A percentile compares a stretch with the other conserved stretches of the same genome.
Evolutionary conservation across 495 filamentous ascomycete species (phyloP).

Genomic region (Penicillium parvum): DNA sequence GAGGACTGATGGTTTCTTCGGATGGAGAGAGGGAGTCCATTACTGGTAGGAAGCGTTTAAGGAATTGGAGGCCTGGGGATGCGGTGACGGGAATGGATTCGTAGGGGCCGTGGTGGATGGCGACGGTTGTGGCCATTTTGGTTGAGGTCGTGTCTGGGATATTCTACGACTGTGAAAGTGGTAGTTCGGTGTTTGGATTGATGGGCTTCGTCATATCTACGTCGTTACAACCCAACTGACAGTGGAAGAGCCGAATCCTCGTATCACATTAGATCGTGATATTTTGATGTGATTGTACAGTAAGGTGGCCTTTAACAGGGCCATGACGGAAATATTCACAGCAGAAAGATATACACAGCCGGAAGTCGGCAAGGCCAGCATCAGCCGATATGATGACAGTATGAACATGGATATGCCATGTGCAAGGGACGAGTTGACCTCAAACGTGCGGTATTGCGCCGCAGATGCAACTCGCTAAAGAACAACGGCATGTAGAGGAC

Average conservation of each 20-base stretch:
- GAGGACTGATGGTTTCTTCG: constrained; percentile 4
- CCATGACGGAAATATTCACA: neutral
- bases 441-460: too few relatives aligned
- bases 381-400: neutral
- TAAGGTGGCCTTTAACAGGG: too few relatives aligned
- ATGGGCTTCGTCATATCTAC: neutral
- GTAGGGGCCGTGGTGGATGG: constrained; percentile 18
- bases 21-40: constrained; percentile 14
- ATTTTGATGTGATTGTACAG: neutral
- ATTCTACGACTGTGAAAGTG: too few relatives aligned
- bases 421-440: too few relatives aligned
- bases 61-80: constrained; percentile 21
- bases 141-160: too few relatives aligned
- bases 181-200: too few relatives aligned
- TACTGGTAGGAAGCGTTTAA: constrained; percentile 19
- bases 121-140: constrained; percentile 7
- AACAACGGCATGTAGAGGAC: too few relatives aligned
- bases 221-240: too few relatives aligned
- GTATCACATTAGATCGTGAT: constrained; percentile 10
- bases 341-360: neutral
- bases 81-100: constrained; percentile 11
- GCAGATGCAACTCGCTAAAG: too few relatives aligned
- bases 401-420: too few relatives aligned
- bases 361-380: neutral
- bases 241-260: constrained; percentile 3